A percentile compares a stretch with the other conserved stretches of the same genome.
phyloP scores from a whole-genome alignment of 805 yeast species.

The Metschnikowia gelsemii region DNA sequence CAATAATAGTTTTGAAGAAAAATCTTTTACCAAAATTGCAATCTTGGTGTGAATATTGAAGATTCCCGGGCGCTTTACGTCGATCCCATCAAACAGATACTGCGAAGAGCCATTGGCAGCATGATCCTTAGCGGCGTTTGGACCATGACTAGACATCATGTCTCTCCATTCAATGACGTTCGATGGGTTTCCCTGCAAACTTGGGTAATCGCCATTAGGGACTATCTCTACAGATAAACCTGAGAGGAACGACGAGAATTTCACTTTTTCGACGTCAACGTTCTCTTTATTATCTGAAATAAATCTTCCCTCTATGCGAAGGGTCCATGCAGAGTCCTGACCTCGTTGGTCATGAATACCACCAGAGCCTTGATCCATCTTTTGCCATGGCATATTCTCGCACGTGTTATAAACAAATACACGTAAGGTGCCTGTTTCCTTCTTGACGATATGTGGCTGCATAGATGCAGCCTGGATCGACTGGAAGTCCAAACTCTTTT shows the following conservation, averaged over 20 bases:
- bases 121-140: slow-evolving; percentile 22
- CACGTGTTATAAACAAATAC: slow-evolving; percentile 79
- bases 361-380: slow-evolving; percentile 28
- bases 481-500: slow-evolving; percentile 83
- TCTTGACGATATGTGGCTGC: slow-evolving; percentile 36
- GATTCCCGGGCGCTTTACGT: slow-evolving; percentile 75
- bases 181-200: slow-evolving; percentile 29
- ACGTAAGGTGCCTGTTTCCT: slow-evolving; percentile 63
- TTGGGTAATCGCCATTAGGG: slow-evolving; percentile 40
- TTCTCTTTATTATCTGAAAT: slow-evolving; percentile 34
- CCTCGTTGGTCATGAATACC: slow-evolving; percentile 13
- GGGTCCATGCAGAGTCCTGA: slow-evolving; percentile 68
- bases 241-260: slow-evolving; percentile 58
- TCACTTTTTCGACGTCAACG: slow-evolving; percentile 13
- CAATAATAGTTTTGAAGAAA: slow-evolving; percentile 63
- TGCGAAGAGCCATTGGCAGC: slow-evolving; percentile 20
- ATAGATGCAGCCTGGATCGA: slow-evolving; percentile 50
- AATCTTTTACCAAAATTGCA: slow-evolving; percentile 71
- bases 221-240: slow-evolving; percentile 79
- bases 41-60: slow-evolving; percentile 59
- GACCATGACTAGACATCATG: slow-evolving; percentile 35
- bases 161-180: slow-evolving; percentile 89
- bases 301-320: slow-evolving; percentile 83
- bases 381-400: slow-evolving; percentile 85
- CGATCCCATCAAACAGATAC: slow-evolving; percentile 76